These are phyloP conservation scores for Sporobolomyces phaffii DNA, from an alignment of 768 basidiomycete species.

Conservation along the genomic window DNA sequence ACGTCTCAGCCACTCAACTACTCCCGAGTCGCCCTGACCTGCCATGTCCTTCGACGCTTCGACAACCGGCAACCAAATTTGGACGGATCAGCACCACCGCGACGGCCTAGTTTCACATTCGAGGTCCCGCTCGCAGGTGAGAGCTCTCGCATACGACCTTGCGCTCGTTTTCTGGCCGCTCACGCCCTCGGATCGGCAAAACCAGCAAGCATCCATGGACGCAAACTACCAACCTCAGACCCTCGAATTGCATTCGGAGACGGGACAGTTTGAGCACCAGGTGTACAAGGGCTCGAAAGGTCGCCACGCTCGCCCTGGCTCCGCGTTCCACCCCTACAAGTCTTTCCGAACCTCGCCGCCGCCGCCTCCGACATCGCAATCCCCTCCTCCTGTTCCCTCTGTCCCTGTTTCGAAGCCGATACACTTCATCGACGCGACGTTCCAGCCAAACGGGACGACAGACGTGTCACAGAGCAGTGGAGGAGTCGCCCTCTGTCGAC, in stretches of 20 bases:
- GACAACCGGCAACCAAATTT: not conserved
- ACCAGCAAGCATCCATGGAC: no score
- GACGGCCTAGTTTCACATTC: not conserved
- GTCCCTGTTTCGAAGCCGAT: not conserved
- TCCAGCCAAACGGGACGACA: not conserved
- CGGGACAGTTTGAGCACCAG: not conserved
- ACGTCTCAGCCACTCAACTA: no score
- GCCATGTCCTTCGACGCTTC: not conserved
- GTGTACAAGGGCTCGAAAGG: not conserved
- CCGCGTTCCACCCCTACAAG: conserved; percentile 11
- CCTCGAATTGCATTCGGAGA: no score
- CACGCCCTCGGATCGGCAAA: no score
- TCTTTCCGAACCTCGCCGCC: not conserved
- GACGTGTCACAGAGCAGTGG: not conserved
- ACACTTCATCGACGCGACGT: conserved; percentile 20
- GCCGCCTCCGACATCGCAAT: not conserved
- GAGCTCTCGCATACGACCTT: no score
- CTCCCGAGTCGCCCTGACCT: no score
- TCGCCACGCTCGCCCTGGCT: not conserved
- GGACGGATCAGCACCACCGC: not conserved
- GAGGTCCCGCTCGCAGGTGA: no score
- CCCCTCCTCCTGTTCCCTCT: not conserved
- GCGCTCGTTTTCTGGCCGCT: no score
- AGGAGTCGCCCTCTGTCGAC: not conserved
- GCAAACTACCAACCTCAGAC: no score